These are phyloP conservation scores for Chalaropsis thielavioides DNA, from an alignment of 2,329 filamentous ascomycete genomes.

Conservation along the genomic window DNA sequence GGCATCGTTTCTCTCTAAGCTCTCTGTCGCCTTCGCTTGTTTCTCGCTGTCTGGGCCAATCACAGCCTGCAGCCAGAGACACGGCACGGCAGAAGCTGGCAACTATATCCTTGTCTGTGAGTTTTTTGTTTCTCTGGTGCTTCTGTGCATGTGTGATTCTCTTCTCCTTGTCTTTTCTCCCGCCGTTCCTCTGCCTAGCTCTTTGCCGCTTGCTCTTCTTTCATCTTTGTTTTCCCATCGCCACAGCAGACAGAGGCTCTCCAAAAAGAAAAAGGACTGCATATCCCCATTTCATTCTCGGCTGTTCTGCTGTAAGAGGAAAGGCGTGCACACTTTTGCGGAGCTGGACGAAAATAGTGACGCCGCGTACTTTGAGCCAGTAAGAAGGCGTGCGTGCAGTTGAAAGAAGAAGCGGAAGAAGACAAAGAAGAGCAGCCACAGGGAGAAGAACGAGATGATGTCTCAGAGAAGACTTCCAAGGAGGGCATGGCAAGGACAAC, in stretches of 20 bases:
- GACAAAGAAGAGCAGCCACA: neutral
- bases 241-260: neutral
- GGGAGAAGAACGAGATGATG: neutral
- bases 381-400: neutral
- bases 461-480: neutral
- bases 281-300: neutral
- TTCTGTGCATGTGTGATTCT: neutral
- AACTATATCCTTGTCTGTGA: neutral
- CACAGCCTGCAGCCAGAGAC: neutral
- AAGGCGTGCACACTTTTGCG: neutral
- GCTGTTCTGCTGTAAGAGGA: neutral
- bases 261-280: too few species aligned
- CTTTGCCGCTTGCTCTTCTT: neutral
- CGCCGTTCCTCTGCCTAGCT: neutral
- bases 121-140: neutral
- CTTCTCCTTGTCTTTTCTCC: neutral
- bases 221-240: neutral
- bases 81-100: slow-evolving; percentile 2
- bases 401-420: neutral
- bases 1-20: neutral
- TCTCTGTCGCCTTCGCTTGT: neutral
- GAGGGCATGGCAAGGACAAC: neutral
- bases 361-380: neutral
- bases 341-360: neutral
- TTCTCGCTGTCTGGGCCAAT: neutral